Conservation (phyloP, 768 basidiomycete genomes). For the Trametopsis cervina region DNA sequence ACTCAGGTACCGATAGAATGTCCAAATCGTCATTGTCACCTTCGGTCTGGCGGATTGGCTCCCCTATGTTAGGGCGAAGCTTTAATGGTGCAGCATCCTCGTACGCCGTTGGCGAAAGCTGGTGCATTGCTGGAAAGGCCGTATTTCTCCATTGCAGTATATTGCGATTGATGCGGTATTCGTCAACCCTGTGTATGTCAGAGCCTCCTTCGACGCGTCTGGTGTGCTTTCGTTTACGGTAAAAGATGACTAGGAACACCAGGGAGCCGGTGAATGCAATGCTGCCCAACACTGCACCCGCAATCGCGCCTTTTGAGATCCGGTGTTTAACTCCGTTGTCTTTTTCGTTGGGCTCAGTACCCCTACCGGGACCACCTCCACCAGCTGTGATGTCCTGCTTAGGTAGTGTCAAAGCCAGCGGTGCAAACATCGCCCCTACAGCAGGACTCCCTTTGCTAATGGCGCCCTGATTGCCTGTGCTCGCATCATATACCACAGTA, state of each 20-base stretch:
- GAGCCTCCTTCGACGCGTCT: neutral
- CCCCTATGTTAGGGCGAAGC: too few species aligned
- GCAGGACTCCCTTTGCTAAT: neutral
- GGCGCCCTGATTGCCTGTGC: neutral
- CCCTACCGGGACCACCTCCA: neutral
- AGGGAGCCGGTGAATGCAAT: neutral
- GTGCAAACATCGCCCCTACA: constrained; percentile 4
- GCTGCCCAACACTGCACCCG: neutral
- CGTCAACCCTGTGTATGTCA: neutral
- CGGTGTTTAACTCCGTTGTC: neutral
- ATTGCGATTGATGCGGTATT: neutral
- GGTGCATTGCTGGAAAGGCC: neutral
- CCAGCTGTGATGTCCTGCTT: neutral
- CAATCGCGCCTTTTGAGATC: neutral
- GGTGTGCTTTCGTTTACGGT: neutral
- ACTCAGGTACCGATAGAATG: neutral
- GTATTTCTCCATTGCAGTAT: neutral
- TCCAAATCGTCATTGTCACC: neutral
- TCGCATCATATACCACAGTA: neutral
- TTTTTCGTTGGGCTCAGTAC: neutral
- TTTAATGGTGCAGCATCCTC: neutral
- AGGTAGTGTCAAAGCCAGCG: neutral
- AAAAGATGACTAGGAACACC: neutral
- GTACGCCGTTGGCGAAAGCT: neutral
- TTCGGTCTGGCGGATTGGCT: too few species aligned